Base-by-base conservation (phyloP, 2,329 filamentous ascomycete species). In the Fusarium illudens region DNA sequence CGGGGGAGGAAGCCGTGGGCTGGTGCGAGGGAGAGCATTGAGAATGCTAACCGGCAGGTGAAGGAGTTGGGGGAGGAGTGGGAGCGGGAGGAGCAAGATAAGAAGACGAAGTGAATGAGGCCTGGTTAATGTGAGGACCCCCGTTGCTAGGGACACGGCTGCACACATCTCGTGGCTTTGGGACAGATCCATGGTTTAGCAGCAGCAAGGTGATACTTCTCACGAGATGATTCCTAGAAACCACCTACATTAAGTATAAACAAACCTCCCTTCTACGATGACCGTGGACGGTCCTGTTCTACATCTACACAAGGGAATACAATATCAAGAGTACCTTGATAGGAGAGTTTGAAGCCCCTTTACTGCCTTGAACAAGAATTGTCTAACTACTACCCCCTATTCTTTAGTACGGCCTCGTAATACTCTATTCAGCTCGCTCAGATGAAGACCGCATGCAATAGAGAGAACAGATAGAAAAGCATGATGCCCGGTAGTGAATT, bases 1-100 rank as follows among this genome's bases (percentile, higher is more conserved):
- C 64, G 70, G 22, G 76, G 76, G 33, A 74, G 82, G 51, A 79
- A 75, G 69, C 65, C 73, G n/a, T 84, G 81, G 81, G 58, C 72
- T 10, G 79, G 79, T 1, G 81, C 80, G 1, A 75, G 70, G 48
- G 75, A 75, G 4, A 66, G 57, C 13, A 79, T 80, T 22, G 54
- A 72, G 32, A 70, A 69, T n/a, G 44, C 61, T 70, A 79, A 79
- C 17, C 56, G 59, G 9, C 65, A 70, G 25, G 54, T 63, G 10
- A 66, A 67, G 50, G 61, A 68, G 33, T 30, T 71, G 44, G 67
- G 56, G 17, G 67, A 72, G 39, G 39, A 49, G 8, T 74, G 70
- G 72, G 58, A 72, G 62, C 58, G 39, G 55, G 68, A 72, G 59
- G 67, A 71, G 20, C 44, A 54, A 33, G 37, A 67, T 17, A 73